These are phyloP conservation scores for Aspergillus viridinutans DNA, from an alignment of 2,329 filamentous ascomycete species.

Conservation along the genomic window DNA sequence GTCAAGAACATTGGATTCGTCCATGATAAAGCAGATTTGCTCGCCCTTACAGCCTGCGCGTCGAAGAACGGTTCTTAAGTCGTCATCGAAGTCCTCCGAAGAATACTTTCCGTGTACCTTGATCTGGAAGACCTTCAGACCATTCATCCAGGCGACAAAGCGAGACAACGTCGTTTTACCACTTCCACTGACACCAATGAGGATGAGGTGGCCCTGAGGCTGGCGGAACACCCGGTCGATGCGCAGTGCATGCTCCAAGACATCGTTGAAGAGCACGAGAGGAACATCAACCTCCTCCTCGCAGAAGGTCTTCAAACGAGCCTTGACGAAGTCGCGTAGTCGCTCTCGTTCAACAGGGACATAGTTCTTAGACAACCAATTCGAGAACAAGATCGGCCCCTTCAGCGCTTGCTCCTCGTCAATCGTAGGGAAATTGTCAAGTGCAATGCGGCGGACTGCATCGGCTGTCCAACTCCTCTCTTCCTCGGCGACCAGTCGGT, in stretches of 20 bases:
- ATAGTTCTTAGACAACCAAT: conserved; percentile 99
- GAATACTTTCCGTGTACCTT: conserved; percentile 99
- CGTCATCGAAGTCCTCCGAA: conserved; percentile 96
- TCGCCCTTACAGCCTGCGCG: conserved; percentile 96
- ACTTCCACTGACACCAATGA: conserved; percentile 97
- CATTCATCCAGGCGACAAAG: conserved; percentile 99
- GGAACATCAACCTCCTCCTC: conserved; percentile 99
- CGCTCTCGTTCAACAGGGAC: conserved; percentile 93
- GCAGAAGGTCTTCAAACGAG: conserved; percentile 94
- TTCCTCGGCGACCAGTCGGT: conserved; percentile 90
- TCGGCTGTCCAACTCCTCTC: conserved; percentile 95
- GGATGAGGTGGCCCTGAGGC: conserved; percentile 93
- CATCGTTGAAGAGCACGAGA: conserved; percentile 98
- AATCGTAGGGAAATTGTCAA: conserved; percentile 92
- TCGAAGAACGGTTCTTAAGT: conserved; percentile 87
- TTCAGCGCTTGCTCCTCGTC: conserved; percentile 84
- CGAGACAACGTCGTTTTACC: conserved; percentile 97
- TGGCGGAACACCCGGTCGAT: conserved; percentile 99
- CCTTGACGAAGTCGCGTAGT: conserved; percentile 94
- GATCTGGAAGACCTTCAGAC: conserved; percentile 98
- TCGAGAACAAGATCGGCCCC: conserved; percentile 94
- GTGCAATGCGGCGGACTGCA: conserved; percentile 76
- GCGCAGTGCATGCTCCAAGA: conserved; percentile 93
- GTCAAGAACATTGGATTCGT: conserved; percentile 96
- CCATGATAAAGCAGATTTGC: conserved; percentile 99